These are phyloP conservation scores for Bolboschoenus planiculmis DNA, from an alignment of 176 grass and related monocot genomes.

Conservation along the genomic window DNA sequence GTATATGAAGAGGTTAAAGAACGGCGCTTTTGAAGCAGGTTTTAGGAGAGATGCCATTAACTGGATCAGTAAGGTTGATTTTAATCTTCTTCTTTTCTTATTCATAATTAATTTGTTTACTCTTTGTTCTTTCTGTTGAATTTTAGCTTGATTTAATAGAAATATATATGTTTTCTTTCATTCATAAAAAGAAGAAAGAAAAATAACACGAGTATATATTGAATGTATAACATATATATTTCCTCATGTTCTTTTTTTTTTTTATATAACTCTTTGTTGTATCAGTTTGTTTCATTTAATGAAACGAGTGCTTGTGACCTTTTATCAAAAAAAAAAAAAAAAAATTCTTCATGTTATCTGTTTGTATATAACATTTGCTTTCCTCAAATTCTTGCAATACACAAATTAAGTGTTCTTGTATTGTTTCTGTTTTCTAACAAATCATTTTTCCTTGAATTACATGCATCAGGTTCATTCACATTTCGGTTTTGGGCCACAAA, in stretches of 20 bases:
- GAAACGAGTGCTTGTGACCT: too few relatives aligned
- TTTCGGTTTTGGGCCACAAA: conserved; percentile 80
- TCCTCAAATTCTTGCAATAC: conserved; percentile 27
- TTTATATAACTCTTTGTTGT: too few relatives aligned
- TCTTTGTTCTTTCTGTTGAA: conserved; percentile 30
- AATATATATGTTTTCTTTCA: too few relatives aligned
- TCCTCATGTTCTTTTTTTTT: too few relatives aligned
- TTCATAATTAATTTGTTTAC: background rate
- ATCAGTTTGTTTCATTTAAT: too few relatives aligned
- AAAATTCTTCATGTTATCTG: too few relatives aligned
- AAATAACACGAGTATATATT: conserved; percentile 15
- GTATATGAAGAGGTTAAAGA: conserved; percentile 45
- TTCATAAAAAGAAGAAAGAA: too few relatives aligned
- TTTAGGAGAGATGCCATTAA: conserved; percentile 77
- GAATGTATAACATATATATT: conserved; percentile 21
- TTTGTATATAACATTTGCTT: conserved; percentile 1
- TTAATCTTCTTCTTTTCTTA: conserved; percentile 1
- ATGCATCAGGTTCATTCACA: conserved; percentile 64
- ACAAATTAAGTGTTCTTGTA: conserved; percentile 18
- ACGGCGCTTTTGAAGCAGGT: conserved; percentile 38
- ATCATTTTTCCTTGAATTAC: background rate
- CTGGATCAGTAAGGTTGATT: conserved; percentile 75
- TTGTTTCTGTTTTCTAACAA: conserved; percentile 35
- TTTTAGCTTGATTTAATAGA: too few relatives aligned
- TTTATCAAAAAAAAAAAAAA: too few relatives aligned